Base-by-base conservation (phyloP, 768 basidiomycete genomes). In the Amanita jacksonii region DNA sequence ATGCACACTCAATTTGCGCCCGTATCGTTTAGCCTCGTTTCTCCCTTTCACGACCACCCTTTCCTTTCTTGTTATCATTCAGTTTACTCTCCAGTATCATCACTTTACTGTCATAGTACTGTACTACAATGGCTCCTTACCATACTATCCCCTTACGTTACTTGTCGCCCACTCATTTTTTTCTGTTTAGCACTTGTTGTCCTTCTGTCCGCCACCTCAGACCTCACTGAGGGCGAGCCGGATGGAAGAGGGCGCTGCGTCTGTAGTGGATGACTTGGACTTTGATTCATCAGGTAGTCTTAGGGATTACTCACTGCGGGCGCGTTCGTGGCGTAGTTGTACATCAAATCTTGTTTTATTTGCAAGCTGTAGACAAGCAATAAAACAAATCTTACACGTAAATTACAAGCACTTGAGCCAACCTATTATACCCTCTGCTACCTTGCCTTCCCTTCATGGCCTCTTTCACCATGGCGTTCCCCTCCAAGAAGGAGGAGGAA, bases 401-500 rank as follows among this genome's bases (percentile, higher is more conserved):
- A n/a, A n/a, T n/a, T n/a, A n/a, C n/a, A n/a, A n/a, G n/a, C n/a
- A n/a, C n/a, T n/a, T n/a, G n/a, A n/a, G n/a, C n/a, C n/a, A n/a
- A n/a, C n/a, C n/a, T n/a, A n/a, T n/a, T n/a, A n/a, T n/a, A n/a
- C n/a, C n/a, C n/a, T n/a, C n/a, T n/a, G n/a, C n/a, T n/a, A n/a
- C 38, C 27, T 27, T 15, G 44, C 28, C 49, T 50, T 49, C 50
- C 38, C 52, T 51, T 44, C 51, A 74, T 74, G 72, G 67, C 66
- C 48, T 69, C 71, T 54, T 72, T 74, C 57, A 68, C 65, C 59
- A 77, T 86, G 78, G 74, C 81, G 53, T 82, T 87, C 65, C 72
- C 75, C 57, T 89, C 84, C 53, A 98, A 98, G 73, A 93, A 93
- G 72, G 93, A 98, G 66, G 94, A 97, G 57, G 93, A 96, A 70